Base-by-base conservation (phyloP, 2,329 filamentous ascomycete species). In the Claviceps paspali region DNA sequence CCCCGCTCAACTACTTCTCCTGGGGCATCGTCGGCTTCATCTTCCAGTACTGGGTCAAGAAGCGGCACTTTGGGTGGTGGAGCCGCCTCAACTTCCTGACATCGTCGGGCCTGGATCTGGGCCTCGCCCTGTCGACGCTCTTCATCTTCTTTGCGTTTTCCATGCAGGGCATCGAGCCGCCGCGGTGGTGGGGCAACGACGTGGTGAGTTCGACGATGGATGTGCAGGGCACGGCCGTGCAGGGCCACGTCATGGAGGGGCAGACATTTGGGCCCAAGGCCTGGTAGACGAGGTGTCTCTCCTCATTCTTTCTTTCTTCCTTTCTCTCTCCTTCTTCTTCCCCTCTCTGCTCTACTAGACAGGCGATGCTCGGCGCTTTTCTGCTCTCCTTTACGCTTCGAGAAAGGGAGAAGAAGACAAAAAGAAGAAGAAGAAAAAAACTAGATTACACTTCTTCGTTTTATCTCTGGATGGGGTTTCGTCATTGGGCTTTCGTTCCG, bases 1-100 rank as follows among this genome's bases (percentile, higher is more conserved):
- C 79, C 0, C 79, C 79, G 0, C 68, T 84, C 41, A 83, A 81
- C 57, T 85, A 82, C 52, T 68, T 81, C 24, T 68, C 70, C n/a
- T 85, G 80, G 79, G 77, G 75, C 14, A 59, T 79, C 39, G 75
- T 84, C 3, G 81, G 80, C 22, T 75, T 73, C 46, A 43, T 80
- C 23, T 85, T 84, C 63, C 79, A 85, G 53, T 74, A 73, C 53
- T 67, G 63, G 49, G 70, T 85, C 51, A 74, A 76, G 54, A 70
- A 70, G 49, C 64, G 67, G 11, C 67, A 73, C 52, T 74, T 73
- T 43, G 67, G 60, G 21, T 85, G 80, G 80, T 85, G 81, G 81
- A 73, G 70, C 55, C 67, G 76, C 19, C 71, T 82, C 50, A 84
- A 83, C 59, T 84, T 81, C 48, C 57, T 84, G 42, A 78, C 79